Conservation (phyloP, 1,139 yeast species). For the Protomyces macrosporus region DNA sequence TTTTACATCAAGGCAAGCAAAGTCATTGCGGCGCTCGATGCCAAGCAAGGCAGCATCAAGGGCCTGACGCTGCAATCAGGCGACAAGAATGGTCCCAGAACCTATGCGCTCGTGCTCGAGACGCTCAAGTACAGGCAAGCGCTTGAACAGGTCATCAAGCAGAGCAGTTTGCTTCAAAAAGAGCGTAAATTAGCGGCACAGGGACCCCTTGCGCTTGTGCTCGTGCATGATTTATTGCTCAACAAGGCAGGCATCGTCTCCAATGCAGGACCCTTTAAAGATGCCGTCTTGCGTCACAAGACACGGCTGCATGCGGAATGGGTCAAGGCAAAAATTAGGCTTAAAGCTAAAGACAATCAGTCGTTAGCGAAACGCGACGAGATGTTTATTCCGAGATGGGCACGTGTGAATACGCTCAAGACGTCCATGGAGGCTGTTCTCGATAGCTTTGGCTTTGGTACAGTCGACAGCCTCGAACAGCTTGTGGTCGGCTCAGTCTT, state of each 20-base stretch:
- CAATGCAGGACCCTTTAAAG: slow-evolving; percentile 83
- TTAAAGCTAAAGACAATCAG: slow-evolving; percentile 28
- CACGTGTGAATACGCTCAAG: slow-evolving; percentile 64
- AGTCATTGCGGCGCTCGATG: slow-evolving; percentile 22
- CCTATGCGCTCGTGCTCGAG: slow-evolving; percentile 28
- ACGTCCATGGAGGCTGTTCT: slow-evolving; percentile 43
- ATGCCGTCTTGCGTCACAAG: slow-evolving; percentile 68
- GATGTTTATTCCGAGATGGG: slow-evolving; percentile 70
- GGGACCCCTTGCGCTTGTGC: slow-evolving; percentile 47
- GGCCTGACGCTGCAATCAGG: slow-evolving; percentile 22
- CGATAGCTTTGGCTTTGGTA: slow-evolving; percentile 40
- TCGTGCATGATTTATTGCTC: slow-evolving; percentile 76
- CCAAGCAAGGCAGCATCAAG: slow-evolving; percentile 28
- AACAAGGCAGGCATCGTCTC: slow-evolving; percentile 77
- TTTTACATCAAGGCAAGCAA: slow-evolving; percentile 27
- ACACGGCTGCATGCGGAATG: slow-evolving; percentile 78
- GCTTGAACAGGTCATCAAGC: slow-evolving; percentile 21
- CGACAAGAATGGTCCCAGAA: slow-evolving; percentile 25
- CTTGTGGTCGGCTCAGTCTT: slow-evolving; percentile 45
- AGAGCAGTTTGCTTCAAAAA: slow-evolving; percentile 34
- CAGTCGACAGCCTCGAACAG: slow-evolving; percentile 48
- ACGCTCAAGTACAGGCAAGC: slow-evolving; percentile 35
- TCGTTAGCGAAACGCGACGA: slow-evolving; percentile 23
- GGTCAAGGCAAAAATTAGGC: slow-evolving; percentile 58
- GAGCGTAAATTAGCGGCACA: slow-evolving; percentile 36